phyloP scores from a whole-genome alignment of 768 basidiomycete genomes.

The Chiua virens region DNA sequence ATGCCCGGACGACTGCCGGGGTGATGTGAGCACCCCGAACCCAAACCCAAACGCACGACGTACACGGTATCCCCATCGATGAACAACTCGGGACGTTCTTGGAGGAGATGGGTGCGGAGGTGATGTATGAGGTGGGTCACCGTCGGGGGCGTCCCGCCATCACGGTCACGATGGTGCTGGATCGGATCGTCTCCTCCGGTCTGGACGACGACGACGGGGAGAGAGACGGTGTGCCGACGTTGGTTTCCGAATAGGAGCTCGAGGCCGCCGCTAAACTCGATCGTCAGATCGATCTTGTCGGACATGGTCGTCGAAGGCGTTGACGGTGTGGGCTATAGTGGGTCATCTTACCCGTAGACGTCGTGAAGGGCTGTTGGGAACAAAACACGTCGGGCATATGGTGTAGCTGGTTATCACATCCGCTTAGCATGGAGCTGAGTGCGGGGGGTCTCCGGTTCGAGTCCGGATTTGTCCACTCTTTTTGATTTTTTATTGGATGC shows the following conservation, averaged over 20 bases:
- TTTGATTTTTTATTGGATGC: too few relatives aligned
- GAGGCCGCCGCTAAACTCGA: constrained; percentile 84
- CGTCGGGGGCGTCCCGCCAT: constrained; percentile 29
- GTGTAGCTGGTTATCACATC: constrained; percentile 43
- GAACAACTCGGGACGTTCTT: constrained; percentile 87
- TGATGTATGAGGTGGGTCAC: constrained; percentile 77
- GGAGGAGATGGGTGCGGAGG: constrained; percentile 74
- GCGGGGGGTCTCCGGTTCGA: constrained; percentile 42
- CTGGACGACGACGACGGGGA: constrained; percentile 52
- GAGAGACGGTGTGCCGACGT: constrained; percentile 53
- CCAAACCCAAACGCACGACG: constrained; percentile 26
- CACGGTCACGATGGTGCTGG: too few relatives aligned
- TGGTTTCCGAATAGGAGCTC: constrained; percentile 80
- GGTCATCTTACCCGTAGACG: too few relatives aligned
- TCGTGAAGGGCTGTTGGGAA: too few relatives aligned
- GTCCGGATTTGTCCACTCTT: constrained; percentile 40
- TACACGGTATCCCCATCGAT: constrained; percentile 86
- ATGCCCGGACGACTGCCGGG: constrained; percentile 86
- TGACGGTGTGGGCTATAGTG: too few relatives aligned
- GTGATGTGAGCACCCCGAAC: background rate
- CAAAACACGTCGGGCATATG: constrained; percentile 29
- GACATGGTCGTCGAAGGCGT: too few relatives aligned
- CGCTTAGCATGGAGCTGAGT: constrained; percentile 36
- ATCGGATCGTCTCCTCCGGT: constrained; percentile 10
- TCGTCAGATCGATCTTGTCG: constrained; percentile 42